These are phyloP conservation scores for Aechmea fasciata DNA, from an alignment of 176 grass and related monocot genomes.

Conservation along the genomic window DNA sequence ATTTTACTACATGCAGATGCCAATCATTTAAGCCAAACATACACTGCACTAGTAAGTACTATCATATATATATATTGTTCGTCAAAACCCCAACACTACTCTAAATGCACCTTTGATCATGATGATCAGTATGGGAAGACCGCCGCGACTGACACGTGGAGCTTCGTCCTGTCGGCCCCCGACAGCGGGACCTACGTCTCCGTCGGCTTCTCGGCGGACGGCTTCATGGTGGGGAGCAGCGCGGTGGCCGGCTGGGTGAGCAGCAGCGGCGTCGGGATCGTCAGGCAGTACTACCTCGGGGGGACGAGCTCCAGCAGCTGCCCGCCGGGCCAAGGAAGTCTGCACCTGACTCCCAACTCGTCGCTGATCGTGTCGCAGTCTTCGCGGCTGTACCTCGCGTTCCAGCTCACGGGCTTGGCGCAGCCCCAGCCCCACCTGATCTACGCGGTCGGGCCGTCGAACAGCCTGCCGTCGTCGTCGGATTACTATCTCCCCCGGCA, in stretches of 20 bases:
- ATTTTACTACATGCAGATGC: too few relatives aligned
- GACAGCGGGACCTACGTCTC: slow-evolving; percentile 45
- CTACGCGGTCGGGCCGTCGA: slow-evolving; percentile 46
- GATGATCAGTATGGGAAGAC: slow-evolving; percentile 34
- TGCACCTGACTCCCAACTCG: slow-evolving; percentile 30
- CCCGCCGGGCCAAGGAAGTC: slow-evolving; percentile 46
- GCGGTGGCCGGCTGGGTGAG: slow-evolving; percentile 49
- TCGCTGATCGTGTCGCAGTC: slow-evolving; percentile 35
- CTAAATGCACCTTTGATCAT: neutral
- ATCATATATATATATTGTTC: too few relatives aligned
- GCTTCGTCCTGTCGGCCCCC: slow-evolving; percentile 61
- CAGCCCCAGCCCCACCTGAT: slow-evolving; percentile 36
- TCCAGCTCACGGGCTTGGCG: slow-evolving; percentile 25
- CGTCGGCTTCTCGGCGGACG: slow-evolving; percentile 51
- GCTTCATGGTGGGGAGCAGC: slow-evolving; percentile 53
- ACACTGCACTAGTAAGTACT: too few relatives aligned
- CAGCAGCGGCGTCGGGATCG: slow-evolving; percentile 23
- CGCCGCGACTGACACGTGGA: slow-evolving; percentile 30
- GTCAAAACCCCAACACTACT: neutral
- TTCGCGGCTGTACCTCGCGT: slow-evolving; percentile 52
- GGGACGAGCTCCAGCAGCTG: slow-evolving; percentile 33
- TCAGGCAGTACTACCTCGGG: slow-evolving; percentile 53
- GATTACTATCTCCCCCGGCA: slow-evolving; percentile 32
- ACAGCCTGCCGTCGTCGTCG: slow-evolving; percentile 27
- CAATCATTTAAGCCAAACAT: too few relatives aligned